These are phyloP conservation scores for Mallotus japonicus DNA, from an alignment of 441 rosid genomes.

Conservation along the genomic window DNA sequence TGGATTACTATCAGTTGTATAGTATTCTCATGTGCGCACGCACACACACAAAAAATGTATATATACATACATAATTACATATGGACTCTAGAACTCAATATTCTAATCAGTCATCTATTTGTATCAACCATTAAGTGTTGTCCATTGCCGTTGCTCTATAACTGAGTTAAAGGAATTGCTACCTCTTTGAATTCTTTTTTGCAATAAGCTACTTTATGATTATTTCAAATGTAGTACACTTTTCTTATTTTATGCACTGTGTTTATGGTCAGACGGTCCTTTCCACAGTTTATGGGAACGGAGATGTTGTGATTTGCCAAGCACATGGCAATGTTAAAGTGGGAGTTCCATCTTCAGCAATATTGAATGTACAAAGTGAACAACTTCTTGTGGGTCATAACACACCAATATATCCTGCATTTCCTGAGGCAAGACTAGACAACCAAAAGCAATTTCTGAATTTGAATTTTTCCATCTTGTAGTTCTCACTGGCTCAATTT, in stretches of 20 bases:
- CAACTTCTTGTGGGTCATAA: conserved; percentile 71
- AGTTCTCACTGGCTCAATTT: conserved; percentile 30
- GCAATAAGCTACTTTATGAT: background rate
- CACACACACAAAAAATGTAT: too few species aligned
- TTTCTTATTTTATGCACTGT: conserved; percentile 20
- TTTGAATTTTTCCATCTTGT: conserved; percentile 18
- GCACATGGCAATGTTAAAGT: conserved; percentile 63
- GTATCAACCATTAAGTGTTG: background rate
- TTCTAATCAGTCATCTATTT: background rate
- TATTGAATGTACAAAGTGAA: conserved; percentile 74
- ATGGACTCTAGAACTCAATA: conserved; percentile 2
- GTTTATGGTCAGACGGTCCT: conserved; percentile 57
- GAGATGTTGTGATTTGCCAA: conserved; percentile 61
- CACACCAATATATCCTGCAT: conserved; percentile 77
- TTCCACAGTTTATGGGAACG: conserved; percentile 65
- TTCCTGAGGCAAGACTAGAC: conserved; percentile 67
- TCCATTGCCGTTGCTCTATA: background rate
- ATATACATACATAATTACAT: background rate
- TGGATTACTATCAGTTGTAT: background rate
- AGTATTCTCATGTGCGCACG: background rate
- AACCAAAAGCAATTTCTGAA: conserved; percentile 25
- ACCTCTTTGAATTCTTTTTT: conserved; percentile 17
- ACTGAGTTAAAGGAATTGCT: conserved; percentile 5
- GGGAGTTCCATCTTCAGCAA: conserved; percentile 70
- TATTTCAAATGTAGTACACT: conserved; percentile 18